Base-by-base conservation (phyloP, 2,329 filamentous ascomycete species). In the Aspergillus novoparasiticus region DNA sequence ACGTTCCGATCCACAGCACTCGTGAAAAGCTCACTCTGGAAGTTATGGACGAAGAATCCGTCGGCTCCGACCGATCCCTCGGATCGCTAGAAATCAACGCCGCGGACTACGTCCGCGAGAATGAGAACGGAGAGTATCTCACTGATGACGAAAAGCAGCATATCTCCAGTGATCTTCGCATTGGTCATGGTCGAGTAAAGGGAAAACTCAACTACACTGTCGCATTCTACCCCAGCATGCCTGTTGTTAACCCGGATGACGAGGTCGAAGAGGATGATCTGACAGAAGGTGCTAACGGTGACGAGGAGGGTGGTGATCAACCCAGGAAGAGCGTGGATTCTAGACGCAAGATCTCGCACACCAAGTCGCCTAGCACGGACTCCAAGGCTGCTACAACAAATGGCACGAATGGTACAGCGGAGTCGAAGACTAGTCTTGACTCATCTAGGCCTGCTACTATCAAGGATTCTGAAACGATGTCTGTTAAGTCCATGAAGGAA, bases 31-130 rank as follows among this genome's bases (percentile, higher is more conserved):
- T 99, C 34, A 88, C 89, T 1, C 81, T 99, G 21, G 95, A 99
- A 77, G 93, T 98, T 68, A 97, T 99, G 94, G 95, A 99, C 72
- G 89, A 95, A 65, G 95, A 99, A 79, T 94, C 89, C 70, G 85
- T 98, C 73, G 92, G 92, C 71, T 95, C 93, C 75, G 95, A 99
- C 77, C 90, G 95, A 61, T 91, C 91, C 48, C 85, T 99, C 39
- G 95, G 95, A 58, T 84, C 90, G 60, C 81, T 95, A 21, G 94
- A 98, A 69, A 79, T 97, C 30, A 83, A 86, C 58, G 89, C 90
- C 10, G 83, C 89, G 21, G 92, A 98, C 66, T 98, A 92, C 75
- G 86, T 98, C 66, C 80, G 81, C 6, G 89, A 97, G 75, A 89
- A 87, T 56, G 90, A 94, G 39, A 87, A 86, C 68, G 95, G 93